phyloP scores from a whole-genome alignment of 768 basidiomycete genomes.

The Tylopilus sp. region DNA sequence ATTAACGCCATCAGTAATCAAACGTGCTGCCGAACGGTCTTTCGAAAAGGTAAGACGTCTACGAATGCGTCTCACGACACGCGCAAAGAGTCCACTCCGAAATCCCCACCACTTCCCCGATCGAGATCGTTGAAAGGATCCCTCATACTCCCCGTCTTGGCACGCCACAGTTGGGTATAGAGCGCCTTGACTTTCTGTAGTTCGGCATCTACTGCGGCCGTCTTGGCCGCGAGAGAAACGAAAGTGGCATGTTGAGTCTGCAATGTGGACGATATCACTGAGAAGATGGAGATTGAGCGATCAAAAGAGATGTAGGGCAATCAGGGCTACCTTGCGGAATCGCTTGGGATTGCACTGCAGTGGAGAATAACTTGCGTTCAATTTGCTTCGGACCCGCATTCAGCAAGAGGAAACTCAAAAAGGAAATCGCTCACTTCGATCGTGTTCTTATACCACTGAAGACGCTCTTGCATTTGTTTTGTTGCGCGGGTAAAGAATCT shows the following conservation, averaged over 20 bases:
- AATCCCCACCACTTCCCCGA: constrained; percentile 39
- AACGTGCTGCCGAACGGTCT: no score
- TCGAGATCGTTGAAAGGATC: constrained; percentile 69
- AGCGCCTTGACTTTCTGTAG: constrained; percentile 71
- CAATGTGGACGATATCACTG: constrained; percentile 71
- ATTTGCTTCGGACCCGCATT: constrained; percentile 41
- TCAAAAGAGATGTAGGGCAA: not conserved
- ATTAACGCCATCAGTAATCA: no score
- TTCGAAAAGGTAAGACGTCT: no score
- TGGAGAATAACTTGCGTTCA: constrained; percentile 73
- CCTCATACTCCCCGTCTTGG: constrained; percentile 76
- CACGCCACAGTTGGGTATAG: constrained; percentile 77
- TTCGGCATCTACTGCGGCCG: constrained; percentile 69
- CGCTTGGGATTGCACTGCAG: constrained; percentile 56
- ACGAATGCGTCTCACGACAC: constrained; percentile 7
- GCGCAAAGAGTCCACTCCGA: constrained; percentile 38
- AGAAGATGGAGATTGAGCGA: not conserved
- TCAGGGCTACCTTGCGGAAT: constrained; percentile 66
- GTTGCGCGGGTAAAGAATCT: constrained; percentile 76
- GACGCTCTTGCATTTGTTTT: constrained; percentile 64
- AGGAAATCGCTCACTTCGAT: constrained; percentile 54
- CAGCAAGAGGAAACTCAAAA: not conserved
- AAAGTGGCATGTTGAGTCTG: constrained; percentile 80
- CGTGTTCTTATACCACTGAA: constrained; percentile 77
- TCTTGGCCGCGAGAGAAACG: constrained; percentile 71